phyloP scores from a whole-genome alignment of 768 basidiomycete species.

The Artomyces pyxidatus region DNA sequence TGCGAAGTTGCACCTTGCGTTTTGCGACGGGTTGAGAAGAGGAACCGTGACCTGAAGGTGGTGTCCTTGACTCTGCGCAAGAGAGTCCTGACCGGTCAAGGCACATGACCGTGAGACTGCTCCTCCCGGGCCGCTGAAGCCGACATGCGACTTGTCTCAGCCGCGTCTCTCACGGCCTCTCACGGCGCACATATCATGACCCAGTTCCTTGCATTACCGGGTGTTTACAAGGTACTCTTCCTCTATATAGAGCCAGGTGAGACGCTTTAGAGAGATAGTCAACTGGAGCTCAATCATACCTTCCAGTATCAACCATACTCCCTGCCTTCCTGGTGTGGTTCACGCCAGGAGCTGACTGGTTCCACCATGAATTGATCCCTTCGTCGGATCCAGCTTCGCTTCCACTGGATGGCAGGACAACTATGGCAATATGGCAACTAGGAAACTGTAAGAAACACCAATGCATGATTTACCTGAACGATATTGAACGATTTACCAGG shows the following conservation, averaged over 20 bases:
- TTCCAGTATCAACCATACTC: slow-evolving; percentile 40
- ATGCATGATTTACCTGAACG: no score
- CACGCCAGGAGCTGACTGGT: slow-evolving; percentile 57
- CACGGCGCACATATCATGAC: no score
- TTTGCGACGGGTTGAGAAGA: no score
- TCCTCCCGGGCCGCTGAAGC: no score
- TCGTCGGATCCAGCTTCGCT: slow-evolving; percentile 25
- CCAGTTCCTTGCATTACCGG: slow-evolving; percentile 50
- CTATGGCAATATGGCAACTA: slow-evolving; percentile 61
- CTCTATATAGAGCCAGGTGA: slow-evolving; percentile 59
- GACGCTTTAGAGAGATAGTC: neutral
- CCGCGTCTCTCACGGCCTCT: no score
- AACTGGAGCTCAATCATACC: neutral
- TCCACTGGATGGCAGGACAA: slow-evolving; percentile 39
- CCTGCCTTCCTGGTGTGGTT: slow-evolving; percentile 46
- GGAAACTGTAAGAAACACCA: slow-evolving; percentile 66
- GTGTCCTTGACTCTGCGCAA: no score
- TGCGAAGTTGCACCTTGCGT: neutral
- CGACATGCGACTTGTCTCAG: no score
- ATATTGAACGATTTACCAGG: slow-evolving; percentile 30
- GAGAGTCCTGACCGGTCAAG: no score
- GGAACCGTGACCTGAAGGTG: no score
- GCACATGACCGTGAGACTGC: no score
- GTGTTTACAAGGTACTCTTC: slow-evolving; percentile 55
- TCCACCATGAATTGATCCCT: slow-evolving; percentile 58